Base-by-base conservation (phyloP, 1,139 yeast species). In the Lodderomyces jiufengensis region DNA sequence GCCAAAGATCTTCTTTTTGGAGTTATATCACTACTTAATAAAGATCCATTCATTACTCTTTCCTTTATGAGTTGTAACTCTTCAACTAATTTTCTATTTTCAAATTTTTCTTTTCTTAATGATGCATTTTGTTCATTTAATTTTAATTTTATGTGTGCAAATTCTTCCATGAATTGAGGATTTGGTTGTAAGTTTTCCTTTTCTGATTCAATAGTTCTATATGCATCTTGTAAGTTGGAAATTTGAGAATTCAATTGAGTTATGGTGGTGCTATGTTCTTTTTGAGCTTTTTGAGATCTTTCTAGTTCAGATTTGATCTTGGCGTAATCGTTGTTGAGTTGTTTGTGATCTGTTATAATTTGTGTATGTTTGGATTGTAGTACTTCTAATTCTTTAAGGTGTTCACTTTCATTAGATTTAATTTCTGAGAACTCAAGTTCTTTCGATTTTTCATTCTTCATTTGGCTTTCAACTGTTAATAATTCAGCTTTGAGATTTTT, bases 31-130 rank as follows among this genome's bases (percentile, higher is more conserved):
- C 26, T 36, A 12, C 39, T 41, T n/a, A 39, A 46, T 34, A 49
- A 36, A 29, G 62, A 49, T 40, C 60, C 59, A 24, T 45, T 45
- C 29, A 45, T 44, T 8, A 63, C 52, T 36, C 70, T 56, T 25
- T 53, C 71, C 45, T 79, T 83, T 9, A 83, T 56, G 46, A 80
- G 60, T 24, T 70, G 66, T 37, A 81, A 49, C 42, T 82, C 86
- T 34, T 81, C 80, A n/a, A 63, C 57, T 29, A 81, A 53, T 44
- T 74, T 73, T 51, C 57, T 60, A 43, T 76, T 78, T 43, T 77
- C 83, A 34, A 76, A 73, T 35, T 66, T 64, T 44, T 77, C 80
- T 33, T 66, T 71, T 30, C 78, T 65, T 33, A 77, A 51, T 5
- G 61, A 54, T 6, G 80, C 80, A 39, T 69, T 66, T 28, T 65